Evolutionary conservation across 805 yeast genomes (phyloP), one percentile per base, ranked within the genome.

Genomic region (Cyberlindnera suaveolens): DNA sequence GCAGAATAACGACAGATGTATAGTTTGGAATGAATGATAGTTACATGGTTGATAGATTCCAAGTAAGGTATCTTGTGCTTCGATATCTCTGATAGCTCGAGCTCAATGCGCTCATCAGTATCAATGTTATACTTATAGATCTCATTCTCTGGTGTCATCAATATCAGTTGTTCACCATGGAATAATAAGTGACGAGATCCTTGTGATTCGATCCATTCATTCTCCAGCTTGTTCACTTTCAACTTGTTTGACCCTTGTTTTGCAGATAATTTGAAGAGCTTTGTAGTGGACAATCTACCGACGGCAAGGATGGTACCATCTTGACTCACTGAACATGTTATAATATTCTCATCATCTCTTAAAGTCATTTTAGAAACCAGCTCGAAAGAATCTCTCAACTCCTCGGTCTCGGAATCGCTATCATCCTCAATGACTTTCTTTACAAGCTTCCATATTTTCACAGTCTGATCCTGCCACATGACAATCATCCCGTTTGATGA

Each of bases 401-500:
- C 57, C 14, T 49, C 50, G 18, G 46, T 52, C 20, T 39, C 44
- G 17, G 30, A 43, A 18, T 36, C 46, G 34, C 35, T 42, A 17
- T 39, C 37, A n/a, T 58, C 64, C 10, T 55, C 57, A 8, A 47
- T 56, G n/a, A 53, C 43, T 10, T 50, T 67, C 16, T 63, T 60
- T 18, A 64, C 66, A 16, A 87, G 56, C 48, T 65, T 68, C 98
- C 98, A 93, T 10, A 93, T 70, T 58, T 88, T 88, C 34, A 91
- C 75, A 4, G 75, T 70, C 58, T 85, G 89, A 51, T 85, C 95
- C 54, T 80, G 83, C 93, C 95, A 91, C 74, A 83, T 72, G 7
- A 78, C 72, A 23, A 91, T 62, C 19, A 80, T 63, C 46, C 81
- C 72, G 33, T 73, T 76, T 74, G 13, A 77, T 57, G 1, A 72